Base-by-base conservation (phyloP, 495 filamentous ascomycete genomes). In the Bombardia bombarda region DNA sequence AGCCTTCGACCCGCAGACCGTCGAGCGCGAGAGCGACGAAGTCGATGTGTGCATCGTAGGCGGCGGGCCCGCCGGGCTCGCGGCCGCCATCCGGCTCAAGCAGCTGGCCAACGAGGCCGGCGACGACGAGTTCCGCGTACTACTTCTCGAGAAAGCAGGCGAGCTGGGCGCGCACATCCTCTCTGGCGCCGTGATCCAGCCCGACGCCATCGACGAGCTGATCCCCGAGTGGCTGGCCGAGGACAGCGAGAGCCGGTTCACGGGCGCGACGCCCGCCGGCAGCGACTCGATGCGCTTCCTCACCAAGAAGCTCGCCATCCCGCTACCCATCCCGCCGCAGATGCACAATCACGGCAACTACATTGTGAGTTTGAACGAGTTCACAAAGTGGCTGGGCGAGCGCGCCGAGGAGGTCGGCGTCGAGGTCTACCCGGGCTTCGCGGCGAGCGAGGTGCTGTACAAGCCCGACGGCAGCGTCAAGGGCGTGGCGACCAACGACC, bases 261-360 rank as follows among this genome's bases (percentile, higher is more conserved):
- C 86, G 52, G 66, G 83, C 61, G 82, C 78, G 24, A 99, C 93
- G 3, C 81, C 87, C 5, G 89, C 88, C 7, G 81, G 77, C 43
- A 69, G 69, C 14, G 92, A 97, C 54, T 81, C 79, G 63, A 93
- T 99, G 90, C 80, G 88, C 45, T 96, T 96, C 63, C 69, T 99
- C 38, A 97, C 90, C n/a, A 80, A 89, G 68, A 83, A 68, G 37
- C 73, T 71, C 20, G 72, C 87, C 0, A 78, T 90, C 49, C 84
- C 85, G 8, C 74, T 96, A 31, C 92, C 92, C 3, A 74, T 81
- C 5, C 93, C 92, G 17, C 93, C 92, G 21, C 92, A 97, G 69
- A 97, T 99, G 93, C 77, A 94, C 64, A 99, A 99, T 61, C 76
- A 94, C 53, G 92, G 92, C 17, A 99, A 99, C 61, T 96, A 92